phyloP scores from a whole-genome alignment of 1,284 basidiomycete genomes.

The Tylopilus sp. region DNA sequence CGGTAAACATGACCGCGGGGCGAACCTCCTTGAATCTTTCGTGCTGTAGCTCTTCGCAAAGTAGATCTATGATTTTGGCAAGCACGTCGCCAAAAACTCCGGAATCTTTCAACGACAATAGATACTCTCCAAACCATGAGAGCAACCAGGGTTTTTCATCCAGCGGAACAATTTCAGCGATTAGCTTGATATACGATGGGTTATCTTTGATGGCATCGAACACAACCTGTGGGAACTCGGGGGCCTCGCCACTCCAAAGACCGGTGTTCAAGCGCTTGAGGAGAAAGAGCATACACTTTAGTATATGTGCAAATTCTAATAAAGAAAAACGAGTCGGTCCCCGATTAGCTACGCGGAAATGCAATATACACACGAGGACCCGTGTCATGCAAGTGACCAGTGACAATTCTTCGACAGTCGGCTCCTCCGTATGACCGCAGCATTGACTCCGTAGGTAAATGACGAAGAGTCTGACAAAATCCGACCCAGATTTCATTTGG shows the following conservation, averaged over 20 bases:
- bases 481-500: conserved; percentile 52
- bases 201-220: conserved; percentile 85
- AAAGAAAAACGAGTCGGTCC: neutral
- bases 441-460: conserved; percentile 49
- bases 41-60: conserved; percentile 77
- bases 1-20: conserved; percentile 56
- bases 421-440: conserved; percentile 35
- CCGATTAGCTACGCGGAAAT: neutral
- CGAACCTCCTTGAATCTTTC: conserved; percentile 58
- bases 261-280: conserved; percentile 49
- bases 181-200: conserved; percentile 49
- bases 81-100: conserved; percentile 62
- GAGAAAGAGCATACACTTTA: conserved; percentile 56
- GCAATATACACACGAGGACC: conserved; percentile 53
- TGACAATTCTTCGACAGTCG: conserved; percentile 50
- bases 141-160: conserved; percentile 46
- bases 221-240: conserved; percentile 68
- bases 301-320: conserved; percentile 62
- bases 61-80: conserved; percentile 63
- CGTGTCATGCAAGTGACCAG: conserved; percentile 59
- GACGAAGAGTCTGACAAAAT: conserved; percentile 46
- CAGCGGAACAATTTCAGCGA: conserved; percentile 39
- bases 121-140: conserved; percentile 54
- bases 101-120: conserved; percentile 51
- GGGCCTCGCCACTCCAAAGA: conserved; percentile 65